Conservation (phyloP, 1,139 yeast species). For the Protomyces gravidus region DNA sequence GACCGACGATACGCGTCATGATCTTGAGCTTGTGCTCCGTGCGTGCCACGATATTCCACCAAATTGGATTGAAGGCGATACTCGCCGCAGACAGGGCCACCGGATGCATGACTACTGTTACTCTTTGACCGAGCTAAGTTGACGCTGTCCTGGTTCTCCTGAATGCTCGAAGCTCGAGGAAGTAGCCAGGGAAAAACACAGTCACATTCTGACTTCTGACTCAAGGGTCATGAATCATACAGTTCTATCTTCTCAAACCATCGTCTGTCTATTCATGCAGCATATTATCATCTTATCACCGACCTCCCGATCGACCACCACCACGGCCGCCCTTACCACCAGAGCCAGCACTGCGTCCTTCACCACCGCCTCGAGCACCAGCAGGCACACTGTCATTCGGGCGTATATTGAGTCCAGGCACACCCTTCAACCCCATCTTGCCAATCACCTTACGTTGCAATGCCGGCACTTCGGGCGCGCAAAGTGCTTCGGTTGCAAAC, state of each 20-base stretch:
- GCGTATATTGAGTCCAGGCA: conserved; percentile 14
- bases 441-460: conserved; percentile 20
- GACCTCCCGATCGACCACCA: too few relatives aligned
- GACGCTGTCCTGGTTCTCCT: too few relatives aligned
- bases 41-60: conserved; percentile 92
- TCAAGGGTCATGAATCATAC: too few relatives aligned
- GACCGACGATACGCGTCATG: conserved; percentile 66
- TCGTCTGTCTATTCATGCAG: neutral
- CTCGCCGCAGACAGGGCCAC: conserved; percentile 43
- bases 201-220: too few relatives aligned
- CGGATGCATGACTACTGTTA: neutral
- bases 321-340: conserved; percentile 9
- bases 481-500: conserved; percentile 12
- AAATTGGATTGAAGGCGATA: conserved; percentile 85
- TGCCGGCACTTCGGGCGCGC: conserved; percentile 25
- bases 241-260: conserved; percentile 1
- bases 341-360: conserved; percentile 1
- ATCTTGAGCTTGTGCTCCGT: conserved; percentile 70
- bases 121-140: too few relatives aligned
- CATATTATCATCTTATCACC: neutral
- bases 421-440: conserved; percentile 29
- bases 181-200: too few relatives aligned
- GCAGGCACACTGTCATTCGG: conserved; percentile 11
- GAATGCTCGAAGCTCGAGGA: too few relatives aligned
- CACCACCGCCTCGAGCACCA: conserved; percentile 15